Percentiles rank a stretch among this genome's conserved stretches.
These are phyloP conservation scores for Colletotrichum cordylinicola DNA, from an alignment of 2,329 filamentous ascomycete genomes.

Conservation along the genomic window DNA sequence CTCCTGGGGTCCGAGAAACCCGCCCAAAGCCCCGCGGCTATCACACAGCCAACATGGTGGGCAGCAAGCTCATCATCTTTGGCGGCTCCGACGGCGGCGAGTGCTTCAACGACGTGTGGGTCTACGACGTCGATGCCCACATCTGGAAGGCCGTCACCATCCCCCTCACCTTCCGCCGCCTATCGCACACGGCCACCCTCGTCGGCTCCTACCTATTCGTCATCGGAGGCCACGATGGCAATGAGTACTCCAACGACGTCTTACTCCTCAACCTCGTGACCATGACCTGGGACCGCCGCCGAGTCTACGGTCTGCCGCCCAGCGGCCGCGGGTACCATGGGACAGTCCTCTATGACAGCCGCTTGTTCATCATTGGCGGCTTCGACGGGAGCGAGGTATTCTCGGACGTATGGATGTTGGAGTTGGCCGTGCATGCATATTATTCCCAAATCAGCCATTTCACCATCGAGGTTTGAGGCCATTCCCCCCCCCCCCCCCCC, in stretches of 20 bases:
- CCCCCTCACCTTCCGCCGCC: constrained; percentile 64
- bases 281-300: constrained; percentile 75
- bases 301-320: constrained; percentile 67
- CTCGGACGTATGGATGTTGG: constrained; percentile 70
- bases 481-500: neutral
- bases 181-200: constrained; percentile 73
- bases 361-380: constrained; percentile 68
- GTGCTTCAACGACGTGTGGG: constrained; percentile 77
- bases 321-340: constrained; percentile 72
- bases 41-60: constrained; percentile 77
- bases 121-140: constrained; percentile 70
- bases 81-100: constrained; percentile 74
- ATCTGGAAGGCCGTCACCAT: constrained; percentile 66
- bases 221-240: constrained; percentile 73
- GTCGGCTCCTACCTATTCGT: constrained; percentile 75
- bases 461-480: constrained; percentile 65
- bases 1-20: constrained; percentile 34
- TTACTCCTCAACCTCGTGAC: constrained; percentile 73
- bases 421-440: constrained; percentile 73
- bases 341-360: constrained; percentile 68
- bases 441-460: constrained; percentile 79
- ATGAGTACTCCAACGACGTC: constrained; percentile 73
- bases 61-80: constrained; percentile 74
- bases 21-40: constrained; percentile 71
- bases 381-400: constrained; percentile 74